phyloP scores from a whole-genome alignment of 1,284 basidiomycete genomes.

The Neotropicomus parvogracilis region DNA sequence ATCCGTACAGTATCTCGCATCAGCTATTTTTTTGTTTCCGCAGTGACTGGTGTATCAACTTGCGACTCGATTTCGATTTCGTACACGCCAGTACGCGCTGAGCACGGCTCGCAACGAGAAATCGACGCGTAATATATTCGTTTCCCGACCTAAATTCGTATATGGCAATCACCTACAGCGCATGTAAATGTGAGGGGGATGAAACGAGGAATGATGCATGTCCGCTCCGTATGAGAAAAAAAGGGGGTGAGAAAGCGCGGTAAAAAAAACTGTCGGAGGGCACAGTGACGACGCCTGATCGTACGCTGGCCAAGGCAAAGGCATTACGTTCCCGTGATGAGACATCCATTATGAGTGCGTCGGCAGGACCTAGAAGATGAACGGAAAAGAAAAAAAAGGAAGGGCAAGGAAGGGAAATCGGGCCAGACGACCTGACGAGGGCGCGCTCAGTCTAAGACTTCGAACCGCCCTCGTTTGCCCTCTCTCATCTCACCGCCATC shows the following conservation, averaged over 20 bases:
- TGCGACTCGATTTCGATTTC: too few relatives aligned
- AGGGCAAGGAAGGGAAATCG: not conserved
- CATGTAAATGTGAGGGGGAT: not conserved
- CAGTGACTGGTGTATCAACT: too few relatives aligned
- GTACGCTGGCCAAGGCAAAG: too few relatives aligned
- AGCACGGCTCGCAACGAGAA: too few relatives aligned
- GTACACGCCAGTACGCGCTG: too few relatives aligned
- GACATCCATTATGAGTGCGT: too few relatives aligned
- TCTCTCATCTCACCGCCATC: constrained; percentile 45
- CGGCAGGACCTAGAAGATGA: not conserved
- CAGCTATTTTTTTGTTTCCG: too few relatives aligned
- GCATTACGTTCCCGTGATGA: too few relatives aligned
- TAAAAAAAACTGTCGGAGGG: not conserved
- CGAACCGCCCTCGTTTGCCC: constrained; percentile 66
- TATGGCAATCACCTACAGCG: constrained; percentile 12
- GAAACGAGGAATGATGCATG: not conserved
- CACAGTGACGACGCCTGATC: constrained; percentile 1
- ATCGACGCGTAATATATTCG: too few relatives aligned
- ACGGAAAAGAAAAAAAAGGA: not conserved
- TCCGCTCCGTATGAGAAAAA: constrained; percentile 8
- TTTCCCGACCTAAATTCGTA: constrained; percentile 18
- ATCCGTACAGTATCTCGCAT: too few relatives aligned
- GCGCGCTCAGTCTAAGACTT: constrained; percentile 53
- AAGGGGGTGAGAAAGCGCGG: not conserved
- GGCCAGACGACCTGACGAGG: not conserved